Percentiles rank a stretch among this genome's conserved stretches.
Evolutionary conservation across 805 yeast genomes (phyloP).

Genomic region (Yamadazyma paraphyllophila): DNA sequence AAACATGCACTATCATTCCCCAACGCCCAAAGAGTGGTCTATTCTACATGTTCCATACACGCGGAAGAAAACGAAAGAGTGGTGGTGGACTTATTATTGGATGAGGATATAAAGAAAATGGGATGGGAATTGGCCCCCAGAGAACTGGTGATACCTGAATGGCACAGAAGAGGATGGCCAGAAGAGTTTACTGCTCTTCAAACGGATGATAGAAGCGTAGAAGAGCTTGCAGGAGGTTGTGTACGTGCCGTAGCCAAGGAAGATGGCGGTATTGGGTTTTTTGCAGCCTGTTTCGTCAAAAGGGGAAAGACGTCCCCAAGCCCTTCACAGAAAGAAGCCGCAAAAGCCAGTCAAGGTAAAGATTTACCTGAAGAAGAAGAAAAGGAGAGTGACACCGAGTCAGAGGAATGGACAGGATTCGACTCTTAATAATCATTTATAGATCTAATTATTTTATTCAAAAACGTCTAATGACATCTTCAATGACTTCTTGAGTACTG

Average conservation of each 20-base stretch:
- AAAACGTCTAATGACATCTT: conserved; percentile 66
- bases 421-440: conserved; percentile 1
- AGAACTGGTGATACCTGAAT: conserved; percentile 66
- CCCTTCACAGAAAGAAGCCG: neutral
- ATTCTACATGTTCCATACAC: conserved; percentile 94
- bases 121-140: conserved; percentile 77
- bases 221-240: conserved; percentile 73
- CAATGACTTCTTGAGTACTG: conserved; percentile 81
- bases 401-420: conserved; percentile 17
- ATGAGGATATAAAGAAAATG: conserved; percentile 53
- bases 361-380: neutral
- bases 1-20: conserved; percentile 88
- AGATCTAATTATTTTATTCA: conserved; percentile 12
- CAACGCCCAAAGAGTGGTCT: conserved; percentile 71
- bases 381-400: no score
- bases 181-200: conserved; percentile 60
- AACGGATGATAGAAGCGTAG: conserved; percentile 38
- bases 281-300: conserved; percentile 85
- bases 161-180: conserved; percentile 83
- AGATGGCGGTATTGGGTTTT: conserved; percentile 99
- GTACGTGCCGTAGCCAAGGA: conserved; percentile 79
- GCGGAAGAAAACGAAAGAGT: conserved; percentile 93
- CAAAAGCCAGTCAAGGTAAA: no score
- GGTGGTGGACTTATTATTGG: conserved; percentile 72
- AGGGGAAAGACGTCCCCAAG: neutral